phyloP scores from a whole-genome alignment of 176 grass and related monocot genomes.

The Hsuehochloa calcarea region DNA sequence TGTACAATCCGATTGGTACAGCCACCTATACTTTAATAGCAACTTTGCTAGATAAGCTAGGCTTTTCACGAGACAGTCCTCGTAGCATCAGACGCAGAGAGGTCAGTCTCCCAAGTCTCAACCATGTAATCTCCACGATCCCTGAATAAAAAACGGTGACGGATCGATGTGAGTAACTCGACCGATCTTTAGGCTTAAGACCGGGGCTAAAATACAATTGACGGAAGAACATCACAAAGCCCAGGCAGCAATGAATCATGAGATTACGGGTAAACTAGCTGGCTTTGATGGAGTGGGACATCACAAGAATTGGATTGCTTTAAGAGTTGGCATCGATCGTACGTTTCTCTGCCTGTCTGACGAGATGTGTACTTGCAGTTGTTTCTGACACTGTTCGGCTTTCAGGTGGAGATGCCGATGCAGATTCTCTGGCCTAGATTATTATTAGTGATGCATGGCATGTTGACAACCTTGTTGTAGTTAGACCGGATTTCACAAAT shows the following conservation, averaged over 20 bases:
- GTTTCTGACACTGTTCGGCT: conserved; percentile 4
- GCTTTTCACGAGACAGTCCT: neutral
- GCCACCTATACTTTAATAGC: neutral
- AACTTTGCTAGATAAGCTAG: neutral
- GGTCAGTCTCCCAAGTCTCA: neutral
- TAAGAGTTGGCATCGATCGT: neutral
- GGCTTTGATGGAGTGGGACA: neutral
- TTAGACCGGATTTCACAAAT: too few relatives aligned
- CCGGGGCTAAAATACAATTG: neutral
- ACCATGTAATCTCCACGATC: neutral
- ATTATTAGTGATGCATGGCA: neutral
- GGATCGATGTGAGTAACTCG: neutral
- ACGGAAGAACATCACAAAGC: neutral
- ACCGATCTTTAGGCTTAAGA: neutral
- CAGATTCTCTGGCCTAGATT: conserved; percentile 34
- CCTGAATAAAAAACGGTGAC: neutral
- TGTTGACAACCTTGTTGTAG: conserved; percentile 45
- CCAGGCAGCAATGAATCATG: neutral
- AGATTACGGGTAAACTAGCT: neutral
- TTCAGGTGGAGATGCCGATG: conserved; percentile 46
- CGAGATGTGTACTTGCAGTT: conserved; percentile 28
- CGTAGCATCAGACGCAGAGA: neutral
- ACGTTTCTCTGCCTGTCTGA: conserved; percentile 5
- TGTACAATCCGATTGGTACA: neutral
- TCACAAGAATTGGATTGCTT: neutral